Evolutionary conservation across 2,329 filamentous ascomycete genomes (phyloP), one percentile per base, ranked within the genome.

Genomic region (Stenocarpella maydis): DNA sequence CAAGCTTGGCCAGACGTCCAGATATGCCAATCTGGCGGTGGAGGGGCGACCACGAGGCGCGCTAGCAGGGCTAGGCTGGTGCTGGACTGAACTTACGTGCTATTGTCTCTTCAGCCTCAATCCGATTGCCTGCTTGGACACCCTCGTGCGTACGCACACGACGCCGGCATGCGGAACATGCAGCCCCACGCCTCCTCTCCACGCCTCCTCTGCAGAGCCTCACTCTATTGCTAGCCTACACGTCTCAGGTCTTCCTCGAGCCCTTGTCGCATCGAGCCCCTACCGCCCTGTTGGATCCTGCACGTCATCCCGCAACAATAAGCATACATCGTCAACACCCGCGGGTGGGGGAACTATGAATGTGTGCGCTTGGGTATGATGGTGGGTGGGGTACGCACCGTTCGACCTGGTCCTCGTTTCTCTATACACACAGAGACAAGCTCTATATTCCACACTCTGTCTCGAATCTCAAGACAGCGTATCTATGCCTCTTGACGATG

Each of bases 291-390:
- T 63, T 63, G 58, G 58, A 49, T 49, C 28, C 58, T 63, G 58
- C 58, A 63, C 58, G 58, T 63, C 58, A 63, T 63, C 58, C 58
- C 41, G 58, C 58, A 63, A 49, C 24, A 43, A 63, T 63, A 63
- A 63, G 58, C 58, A 63, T 63, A 63, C 58, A 28, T 63, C 58
- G 24, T 47, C 43, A 10, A 34, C 34, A 4, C 58, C 6, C 43
- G 58, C n/a, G 41, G 43, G 41, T 21, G 14, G 41, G 43, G 41
- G 21, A 4, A 17, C n/a, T 28, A n/a, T 15, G 58, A 10, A 43
- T 49, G 28, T 49, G 26, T 63, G 28, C 28, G 5, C 21, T 63
- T 61, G 58, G 39, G 26, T 37, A 28, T 49, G 12, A 49, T 31
- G n/a, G 41, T 37, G 55, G 39, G 58, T 63, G 58, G 58, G 43